These are phyloP conservation scores for Cardamine chenopodiifolia DNA, from an alignment of 345 rosid genomes.

Conservation along the genomic window DNA sequence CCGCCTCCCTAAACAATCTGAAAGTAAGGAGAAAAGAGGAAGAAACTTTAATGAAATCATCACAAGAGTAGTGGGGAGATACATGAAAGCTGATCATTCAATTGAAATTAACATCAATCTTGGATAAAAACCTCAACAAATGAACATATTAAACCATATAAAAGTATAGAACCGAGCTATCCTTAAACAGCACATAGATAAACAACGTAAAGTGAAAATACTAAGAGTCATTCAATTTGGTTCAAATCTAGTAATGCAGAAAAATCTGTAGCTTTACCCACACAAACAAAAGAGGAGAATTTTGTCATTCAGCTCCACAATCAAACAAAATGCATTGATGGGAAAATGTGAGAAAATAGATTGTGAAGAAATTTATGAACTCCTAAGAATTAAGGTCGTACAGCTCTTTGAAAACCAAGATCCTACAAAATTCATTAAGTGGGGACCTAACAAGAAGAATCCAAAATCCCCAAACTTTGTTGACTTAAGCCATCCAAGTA, in stretches of 20 bases:
- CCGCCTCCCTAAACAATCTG: conserved; percentile 99
- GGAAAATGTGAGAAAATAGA: background rate
- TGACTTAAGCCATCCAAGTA: conserved; percentile 31
- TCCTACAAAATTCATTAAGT: conserved; percentile 25
- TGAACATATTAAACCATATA: background rate
- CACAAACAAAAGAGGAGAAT: background rate
- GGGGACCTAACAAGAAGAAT: conserved; percentile 42
- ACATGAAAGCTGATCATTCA: background rate
- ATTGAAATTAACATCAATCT: conserved; percentile 4
- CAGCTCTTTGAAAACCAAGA: conserved; percentile 14
- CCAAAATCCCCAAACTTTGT: conserved; percentile 26
- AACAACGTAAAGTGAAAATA: background rate
- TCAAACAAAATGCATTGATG: conserved; percentile 34
- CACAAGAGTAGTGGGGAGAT: conserved; percentile 19
- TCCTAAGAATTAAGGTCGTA: conserved; percentile 24
- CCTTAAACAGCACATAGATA: conserved; percentile 4
- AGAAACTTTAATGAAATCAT: conserved; percentile 28
- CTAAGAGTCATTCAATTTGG: background rate
- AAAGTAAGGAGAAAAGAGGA: conserved; percentile 30
- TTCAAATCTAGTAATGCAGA: conserved; percentile 13
- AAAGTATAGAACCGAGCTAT: background rate
- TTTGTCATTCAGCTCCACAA: conserved; percentile 32
- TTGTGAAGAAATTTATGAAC: conserved; percentile 1
- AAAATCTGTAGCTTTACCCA: conserved; percentile 2
- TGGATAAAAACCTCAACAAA: conserved; percentile 10